These are phyloP conservation scores for Leishmania aethiopica DNA, from an alignment of 208 protist genomes.

Conservation along the genomic window DNA sequence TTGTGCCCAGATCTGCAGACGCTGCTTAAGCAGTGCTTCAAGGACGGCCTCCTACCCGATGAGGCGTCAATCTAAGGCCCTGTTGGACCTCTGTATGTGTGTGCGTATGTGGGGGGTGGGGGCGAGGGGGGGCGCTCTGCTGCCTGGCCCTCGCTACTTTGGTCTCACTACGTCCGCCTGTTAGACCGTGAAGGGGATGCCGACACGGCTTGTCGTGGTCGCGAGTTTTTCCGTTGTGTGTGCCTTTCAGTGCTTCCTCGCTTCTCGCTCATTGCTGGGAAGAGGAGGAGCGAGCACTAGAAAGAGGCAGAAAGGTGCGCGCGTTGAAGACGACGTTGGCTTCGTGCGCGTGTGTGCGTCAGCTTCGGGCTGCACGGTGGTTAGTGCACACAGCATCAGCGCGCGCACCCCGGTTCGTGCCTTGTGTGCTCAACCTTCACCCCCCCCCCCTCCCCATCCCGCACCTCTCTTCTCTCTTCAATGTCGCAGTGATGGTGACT, in stretches of 20 bases:
- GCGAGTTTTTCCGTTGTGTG: background rate
- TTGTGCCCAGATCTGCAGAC: constrained; percentile 61
- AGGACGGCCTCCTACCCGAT: constrained; percentile 81
- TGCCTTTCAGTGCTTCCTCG: background rate
- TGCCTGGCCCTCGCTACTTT: background rate
- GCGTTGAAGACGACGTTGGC: background rate
- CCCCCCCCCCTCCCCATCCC: too few relatives aligned
- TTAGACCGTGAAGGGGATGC: background rate
- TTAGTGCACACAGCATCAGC: background rate
- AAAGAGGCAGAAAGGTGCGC: background rate
- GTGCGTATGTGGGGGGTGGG: too few relatives aligned
- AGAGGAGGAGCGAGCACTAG: background rate
- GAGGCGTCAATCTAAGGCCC: constrained; percentile 65
- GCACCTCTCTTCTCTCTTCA: background rate
- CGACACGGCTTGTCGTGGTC: background rate
- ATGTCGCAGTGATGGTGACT: background rate
- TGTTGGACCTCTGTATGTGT: background rate
- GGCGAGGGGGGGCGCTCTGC: background rate
- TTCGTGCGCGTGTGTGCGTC: background rate
- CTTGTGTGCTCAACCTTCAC: background rate
- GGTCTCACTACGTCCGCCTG: background rate
- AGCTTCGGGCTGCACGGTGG: background rate
- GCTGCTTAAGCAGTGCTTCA: constrained; percentile 70
- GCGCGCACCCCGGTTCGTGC: background rate
- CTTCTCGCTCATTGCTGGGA: constrained; percentile 4